Conservation (phyloP, 371 early-diverging fungal genomes). For the Fennellomyces sp. region DNA sequence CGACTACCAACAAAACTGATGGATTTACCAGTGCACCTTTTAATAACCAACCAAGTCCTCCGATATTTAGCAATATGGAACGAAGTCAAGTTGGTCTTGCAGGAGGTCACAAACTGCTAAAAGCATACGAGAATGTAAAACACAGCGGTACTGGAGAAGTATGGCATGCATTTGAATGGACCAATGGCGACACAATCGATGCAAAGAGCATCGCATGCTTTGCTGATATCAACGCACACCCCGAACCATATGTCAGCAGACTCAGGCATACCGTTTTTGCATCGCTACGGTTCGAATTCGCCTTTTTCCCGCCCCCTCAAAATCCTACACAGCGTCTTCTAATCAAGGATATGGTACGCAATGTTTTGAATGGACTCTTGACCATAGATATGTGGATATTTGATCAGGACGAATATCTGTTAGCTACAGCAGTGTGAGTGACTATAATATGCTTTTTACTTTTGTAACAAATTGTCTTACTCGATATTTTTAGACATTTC, state of each 20-base stretch:
- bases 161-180: constrained; percentile 4
- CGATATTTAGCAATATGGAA: background rate
- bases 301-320: background rate
- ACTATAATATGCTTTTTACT: too few species aligned
- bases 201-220: background rate
- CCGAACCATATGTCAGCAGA: background rate
- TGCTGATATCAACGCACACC: background rate
- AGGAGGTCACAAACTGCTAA: background rate
- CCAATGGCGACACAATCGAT: background rate
- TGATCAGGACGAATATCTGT: background rate
- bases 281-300: background rate
- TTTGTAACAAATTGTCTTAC: background rate
- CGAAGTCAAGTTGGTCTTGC: background rate
- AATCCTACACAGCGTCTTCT: background rate
- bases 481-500: background rate
- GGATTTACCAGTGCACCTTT: background rate
- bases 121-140: background rate
- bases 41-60: background rate
- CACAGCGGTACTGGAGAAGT: background rate
- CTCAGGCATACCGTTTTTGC: background rate
- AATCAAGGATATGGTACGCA: background rate
- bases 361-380: background rate
- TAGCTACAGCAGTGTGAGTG: background rate
- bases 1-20: background rate
- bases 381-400: background rate